Evolutionary conservation across 2,329 filamentous ascomycete genomes (phyloP), one percentile per base, ranked within the genome.

Genomic region (Colletotrichum tofieldiae): DNA sequence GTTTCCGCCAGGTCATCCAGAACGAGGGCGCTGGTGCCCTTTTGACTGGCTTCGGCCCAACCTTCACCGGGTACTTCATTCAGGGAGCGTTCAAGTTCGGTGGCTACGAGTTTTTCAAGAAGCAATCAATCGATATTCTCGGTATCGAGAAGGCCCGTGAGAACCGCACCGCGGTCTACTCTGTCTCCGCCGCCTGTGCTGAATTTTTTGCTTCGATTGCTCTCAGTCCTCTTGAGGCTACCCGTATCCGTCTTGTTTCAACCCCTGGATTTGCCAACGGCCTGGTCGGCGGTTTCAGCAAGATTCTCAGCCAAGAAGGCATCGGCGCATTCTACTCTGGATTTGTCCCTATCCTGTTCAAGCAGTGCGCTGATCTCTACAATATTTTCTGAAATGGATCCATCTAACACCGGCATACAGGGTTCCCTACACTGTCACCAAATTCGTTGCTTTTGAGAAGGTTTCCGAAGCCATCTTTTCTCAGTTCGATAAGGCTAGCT

Each of bases 81-180:
- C 94, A 97, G 87, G 94, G 94, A 82, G 93, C 93, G 79, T 92
- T 96, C 90, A 97, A 96, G 88, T 95, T 95, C 84, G 94, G 94
- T 84, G 94, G 94, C 83, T 97, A 97, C 85, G 94, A 97, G 87
- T 92, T 97, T 87, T 97, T 97, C 93, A 97, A 97, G 92, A 90
- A 95, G 88, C 93, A 96, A 86, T 90, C 88, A 81, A 96, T 97
- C 85, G 92, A 94, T 87, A 74, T 88, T 74, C 85, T 97, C 80
- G 94, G 94, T 80, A 91, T 92, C 82, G 93, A 95, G 85, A 90
- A 87, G 76, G 93, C 93, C 78, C 88, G 88, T 79, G 89, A 94
- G 84, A 94, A 95, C 91, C 90, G 93, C 78, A 94, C 92, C 74
- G 91, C 90, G 77, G 91, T 95, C 85, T 95, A 95, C 89, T 89